Conservation (phyloP, 1,139 yeast genomes). For the Geotrichum fermentans region DNA sequence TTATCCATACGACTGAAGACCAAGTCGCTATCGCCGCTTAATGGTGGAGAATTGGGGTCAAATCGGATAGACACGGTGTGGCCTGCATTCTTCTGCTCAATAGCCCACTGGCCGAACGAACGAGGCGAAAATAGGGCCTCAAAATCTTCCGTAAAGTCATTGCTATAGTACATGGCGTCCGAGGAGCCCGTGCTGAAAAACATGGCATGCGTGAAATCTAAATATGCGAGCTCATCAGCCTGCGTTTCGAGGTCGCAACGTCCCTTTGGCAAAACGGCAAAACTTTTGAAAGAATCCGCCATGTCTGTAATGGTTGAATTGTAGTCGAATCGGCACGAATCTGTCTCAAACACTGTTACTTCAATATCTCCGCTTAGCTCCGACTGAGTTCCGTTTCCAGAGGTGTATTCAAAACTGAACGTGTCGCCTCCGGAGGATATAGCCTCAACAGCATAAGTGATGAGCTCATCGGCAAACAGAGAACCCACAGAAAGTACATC, state of each 20-base stretch:
- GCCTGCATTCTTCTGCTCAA: neutral
- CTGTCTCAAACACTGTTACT: neutral
- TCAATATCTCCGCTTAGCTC: neutral
- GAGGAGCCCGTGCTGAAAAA: conserved; percentile 2
- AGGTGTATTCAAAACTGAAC: conserved; percentile 12
- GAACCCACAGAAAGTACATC: conserved; percentile 19
- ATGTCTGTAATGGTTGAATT: neutral
- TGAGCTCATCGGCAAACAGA: conserved; percentile 10
- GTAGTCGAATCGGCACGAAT: conserved; percentile 5
- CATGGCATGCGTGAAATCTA: conserved; percentile 5
- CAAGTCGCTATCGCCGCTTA: neutral
- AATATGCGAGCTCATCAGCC: neutral
- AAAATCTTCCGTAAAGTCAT: neutral
- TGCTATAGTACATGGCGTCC: neutral
- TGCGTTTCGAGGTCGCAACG: conserved; percentile 4
- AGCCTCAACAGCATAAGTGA: conserved; percentile 7
- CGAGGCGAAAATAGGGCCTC: conserved; percentile 9
- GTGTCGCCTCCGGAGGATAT: conserved; percentile 1
- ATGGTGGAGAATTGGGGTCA: conserved; percentile 1
- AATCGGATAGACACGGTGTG: neutral
- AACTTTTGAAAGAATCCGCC: neutral
- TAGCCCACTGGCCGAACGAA: conserved; percentile 10
- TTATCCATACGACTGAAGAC: conserved; percentile 16
- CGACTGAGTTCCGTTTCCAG: conserved; percentile 10
- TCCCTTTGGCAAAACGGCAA: conserved; percentile 10